Evolutionary conservation across 495 filamentous ascomycete species (phyloP).

Genomic region (Jackrogersella minutella): DNA sequence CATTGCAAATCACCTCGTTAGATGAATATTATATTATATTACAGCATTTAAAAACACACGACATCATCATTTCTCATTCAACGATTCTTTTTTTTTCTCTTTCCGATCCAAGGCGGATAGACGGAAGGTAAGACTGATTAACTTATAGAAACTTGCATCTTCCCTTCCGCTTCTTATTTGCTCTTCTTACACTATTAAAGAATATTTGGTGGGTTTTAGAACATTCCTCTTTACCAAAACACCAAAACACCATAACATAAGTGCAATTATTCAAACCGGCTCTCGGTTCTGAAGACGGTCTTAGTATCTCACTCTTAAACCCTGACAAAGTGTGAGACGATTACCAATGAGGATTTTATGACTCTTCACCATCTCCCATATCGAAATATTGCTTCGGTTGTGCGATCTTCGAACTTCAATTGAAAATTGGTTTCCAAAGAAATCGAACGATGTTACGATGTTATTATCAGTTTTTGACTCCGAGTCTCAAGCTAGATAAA

Average conservation of each 20-base stretch:
- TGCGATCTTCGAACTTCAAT: background rate
- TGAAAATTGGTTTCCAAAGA: background rate
- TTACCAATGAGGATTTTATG: background rate
- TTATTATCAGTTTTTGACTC: background rate
- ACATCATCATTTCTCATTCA: constrained; percentile 15
- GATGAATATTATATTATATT: constrained; percentile 25
- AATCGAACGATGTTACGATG: too few relatives aligned
- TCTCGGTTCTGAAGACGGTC: background rate
- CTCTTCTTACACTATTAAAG: too few relatives aligned
- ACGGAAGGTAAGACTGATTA: constrained; percentile 1
- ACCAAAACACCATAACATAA: too few relatives aligned
- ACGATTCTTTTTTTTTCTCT: constrained; percentile 5
- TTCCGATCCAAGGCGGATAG: background rate
- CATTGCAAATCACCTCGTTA: constrained; percentile 12
- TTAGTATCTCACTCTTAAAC: background rate
- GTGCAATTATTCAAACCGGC: background rate
- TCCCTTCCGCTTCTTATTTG: too few relatives aligned
- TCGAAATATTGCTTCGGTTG: background rate
- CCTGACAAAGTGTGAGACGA: background rate
- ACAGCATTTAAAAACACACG: constrained; percentile 11
- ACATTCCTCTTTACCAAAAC: too few relatives aligned
- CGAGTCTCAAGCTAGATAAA: background rate
- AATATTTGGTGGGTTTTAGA: too few relatives aligned
- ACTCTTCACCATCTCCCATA: background rate
- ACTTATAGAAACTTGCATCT: too few relatives aligned